Percentiles rank a stretch among this genome's conserved stretches.
phyloP scores from a whole-genome alignment of 192 early-diverging fungal species.

The Umbelopsis isabellina region DNA sequence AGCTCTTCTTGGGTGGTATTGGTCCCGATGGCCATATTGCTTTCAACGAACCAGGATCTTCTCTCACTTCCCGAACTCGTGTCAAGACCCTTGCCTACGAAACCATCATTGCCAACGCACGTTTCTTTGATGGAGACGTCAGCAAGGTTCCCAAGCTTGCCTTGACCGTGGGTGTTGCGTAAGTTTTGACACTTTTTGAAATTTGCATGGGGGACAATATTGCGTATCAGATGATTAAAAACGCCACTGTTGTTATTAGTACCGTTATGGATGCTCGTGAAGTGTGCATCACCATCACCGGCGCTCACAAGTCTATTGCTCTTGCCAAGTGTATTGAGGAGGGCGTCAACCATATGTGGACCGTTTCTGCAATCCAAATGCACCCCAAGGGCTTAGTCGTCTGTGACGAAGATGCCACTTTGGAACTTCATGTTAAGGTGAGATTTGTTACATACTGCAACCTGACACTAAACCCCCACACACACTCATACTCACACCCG shows the following conservation, averaged over 20 bases:
- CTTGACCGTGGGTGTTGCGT: constrained; percentile 82
- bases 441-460: background rate
- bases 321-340: constrained; percentile 40
- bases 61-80: constrained; percentile 75
- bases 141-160: constrained; percentile 84
- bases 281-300: constrained; percentile 81
- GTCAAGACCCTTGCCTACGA: constrained; percentile 88
- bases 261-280: constrained; percentile 86
- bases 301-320: constrained; percentile 66
- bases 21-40: constrained; percentile 92
- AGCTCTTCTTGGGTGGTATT: constrained; percentile 89
- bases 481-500: background rate
- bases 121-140: constrained; percentile 84
- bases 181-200: constrained; percentile 24
- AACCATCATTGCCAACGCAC: constrained; percentile 84
- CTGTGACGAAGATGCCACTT: constrained; percentile 83
- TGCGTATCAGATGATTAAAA: background rate
- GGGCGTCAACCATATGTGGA: constrained; percentile 88
- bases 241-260: constrained; percentile 35
- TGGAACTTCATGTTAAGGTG: constrained; percentile 81
- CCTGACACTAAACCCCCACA: too few species aligned
- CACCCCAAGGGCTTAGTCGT: constrained; percentile 80
- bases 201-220: background rate
- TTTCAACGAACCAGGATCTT: constrained; percentile 88
- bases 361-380: constrained; percentile 80